phyloP scores from a whole-genome alignment of 176 grass and related monocot species.

The Pontederia crassipes region DNA sequence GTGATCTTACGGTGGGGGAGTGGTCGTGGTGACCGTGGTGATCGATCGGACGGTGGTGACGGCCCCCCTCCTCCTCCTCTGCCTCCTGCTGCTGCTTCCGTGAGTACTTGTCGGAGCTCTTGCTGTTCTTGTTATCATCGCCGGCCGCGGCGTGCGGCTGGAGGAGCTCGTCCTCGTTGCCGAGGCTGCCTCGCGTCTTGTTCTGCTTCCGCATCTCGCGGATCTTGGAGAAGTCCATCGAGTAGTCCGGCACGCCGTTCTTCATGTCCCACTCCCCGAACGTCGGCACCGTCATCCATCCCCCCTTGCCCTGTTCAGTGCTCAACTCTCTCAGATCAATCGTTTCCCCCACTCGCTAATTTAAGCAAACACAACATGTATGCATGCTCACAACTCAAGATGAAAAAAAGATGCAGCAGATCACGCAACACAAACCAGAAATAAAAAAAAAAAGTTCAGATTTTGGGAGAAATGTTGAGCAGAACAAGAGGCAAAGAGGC shows the following conservation, averaged over 20 bases:
- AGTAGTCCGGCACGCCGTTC: slow-evolving; percentile 43
- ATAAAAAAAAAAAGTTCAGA: too few species aligned
- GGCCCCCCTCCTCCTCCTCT: neutral
- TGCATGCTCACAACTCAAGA: too few species aligned
- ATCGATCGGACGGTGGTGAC: neutral
- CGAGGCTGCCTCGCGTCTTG: slow-evolving; percentile 46
- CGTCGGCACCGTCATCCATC: slow-evolving; percentile 42
- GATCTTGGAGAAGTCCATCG: slow-evolving; percentile 59
- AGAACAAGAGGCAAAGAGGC: too few species aligned
- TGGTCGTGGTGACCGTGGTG: neutral
- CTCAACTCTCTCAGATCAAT: too few species aligned
- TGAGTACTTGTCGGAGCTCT: neutral
- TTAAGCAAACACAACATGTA: too few species aligned
- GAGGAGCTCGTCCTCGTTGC: slow-evolving; percentile 14
- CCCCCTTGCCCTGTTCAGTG: neutral
- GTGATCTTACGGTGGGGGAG: neutral
- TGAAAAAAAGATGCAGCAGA: neutral
- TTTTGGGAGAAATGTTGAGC: too few species aligned
- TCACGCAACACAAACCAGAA: neutral
- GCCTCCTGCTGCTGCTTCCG: neutral
- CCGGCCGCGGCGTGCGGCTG: neutral
- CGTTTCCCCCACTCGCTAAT: too few species aligned
- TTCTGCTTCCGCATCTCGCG: slow-evolving; percentile 47
- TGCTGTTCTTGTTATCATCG: neutral
- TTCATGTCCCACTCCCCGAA: slow-evolving; percentile 68